These are phyloP conservation scores for Candida xyloterini DNA, from an alignment of 805 yeast species.

Conservation along the genomic window DNA sequence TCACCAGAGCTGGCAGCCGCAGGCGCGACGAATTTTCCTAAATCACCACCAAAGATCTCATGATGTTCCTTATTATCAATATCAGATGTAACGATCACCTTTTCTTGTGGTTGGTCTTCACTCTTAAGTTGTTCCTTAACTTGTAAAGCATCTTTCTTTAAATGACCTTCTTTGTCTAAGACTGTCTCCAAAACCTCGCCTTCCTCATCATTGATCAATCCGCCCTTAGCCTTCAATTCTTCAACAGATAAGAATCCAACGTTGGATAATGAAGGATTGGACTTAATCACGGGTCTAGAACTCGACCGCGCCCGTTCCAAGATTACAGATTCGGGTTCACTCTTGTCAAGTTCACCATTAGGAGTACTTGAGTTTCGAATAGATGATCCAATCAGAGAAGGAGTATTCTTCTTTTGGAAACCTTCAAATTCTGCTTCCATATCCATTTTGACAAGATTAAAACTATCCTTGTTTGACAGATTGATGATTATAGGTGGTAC, in stretches of 20 bases:
- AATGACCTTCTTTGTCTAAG: constrained; percentile 51
- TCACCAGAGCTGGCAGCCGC: constrained; percentile 29
- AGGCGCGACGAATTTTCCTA: constrained; percentile 34
- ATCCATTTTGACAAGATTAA: constrained; percentile 36
- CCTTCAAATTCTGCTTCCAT: constrained; percentile 52
- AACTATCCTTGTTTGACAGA: constrained; percentile 3
- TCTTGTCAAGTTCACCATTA: constrained; percentile 18
- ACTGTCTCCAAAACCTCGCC: constrained; percentile 51
- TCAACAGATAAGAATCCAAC: constrained; percentile 29
- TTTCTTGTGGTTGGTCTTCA: constrained; percentile 4
- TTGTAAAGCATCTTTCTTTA: constrained; percentile 46
- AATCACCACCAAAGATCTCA: constrained; percentile 31
- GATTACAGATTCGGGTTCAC: constrained; percentile 8
- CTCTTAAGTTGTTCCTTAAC: constrained; percentile 19
- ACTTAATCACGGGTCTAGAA: constrained; percentile 44
- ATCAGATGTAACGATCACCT: constrained; percentile 1
- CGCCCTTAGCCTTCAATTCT: constrained; percentile 44
- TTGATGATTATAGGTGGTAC: not conserved
- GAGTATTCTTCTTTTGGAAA: constrained; percentile 44
- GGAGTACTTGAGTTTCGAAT: constrained; percentile 30
- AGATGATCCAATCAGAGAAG: constrained; percentile 54
- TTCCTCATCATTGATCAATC: constrained; percentile 56
- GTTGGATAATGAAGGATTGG: constrained; percentile 31
- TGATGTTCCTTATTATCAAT: constrained; percentile 12
- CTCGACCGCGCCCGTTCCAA: constrained; percentile 24